Evolutionary conservation across 495 filamentous ascomycete species (phyloP).

Genomic region (Staphylotrichum longicolle): DNA sequence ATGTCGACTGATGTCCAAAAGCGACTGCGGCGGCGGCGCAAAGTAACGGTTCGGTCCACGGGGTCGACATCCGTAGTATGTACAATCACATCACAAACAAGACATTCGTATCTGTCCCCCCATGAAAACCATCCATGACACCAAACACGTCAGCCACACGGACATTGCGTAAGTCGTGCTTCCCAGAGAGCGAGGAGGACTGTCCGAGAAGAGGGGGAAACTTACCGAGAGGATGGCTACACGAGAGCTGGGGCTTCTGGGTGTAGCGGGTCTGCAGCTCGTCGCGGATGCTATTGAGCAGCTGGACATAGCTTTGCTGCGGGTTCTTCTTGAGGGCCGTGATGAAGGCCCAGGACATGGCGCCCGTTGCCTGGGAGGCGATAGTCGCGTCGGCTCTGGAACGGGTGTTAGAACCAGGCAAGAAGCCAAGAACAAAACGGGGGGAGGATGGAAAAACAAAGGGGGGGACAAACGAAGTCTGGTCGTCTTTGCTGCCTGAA

Average conservation of each 20-base stretch:
- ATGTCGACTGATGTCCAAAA: too few species aligned
- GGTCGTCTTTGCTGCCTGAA: constrained; percentile 92
- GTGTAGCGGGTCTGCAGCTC: constrained; percentile 85
- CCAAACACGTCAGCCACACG: constrained; percentile 11
- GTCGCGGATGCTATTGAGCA: constrained; percentile 93
- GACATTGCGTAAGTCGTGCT: too few species aligned
- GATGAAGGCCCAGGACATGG: constrained; percentile 98
- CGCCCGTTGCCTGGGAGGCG: constrained; percentile 84
- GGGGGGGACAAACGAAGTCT: constrained; percentile 73
- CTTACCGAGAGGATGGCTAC: constrained; percentile 90
- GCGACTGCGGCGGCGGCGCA: too few species aligned
- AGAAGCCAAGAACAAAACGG: constrained; percentile 5
- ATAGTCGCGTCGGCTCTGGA: constrained; percentile 62
- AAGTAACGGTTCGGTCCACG: too few species aligned
- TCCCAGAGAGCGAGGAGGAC: too few species aligned
- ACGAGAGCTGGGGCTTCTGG: constrained; percentile 95
- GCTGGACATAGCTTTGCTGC: constrained; percentile 94
- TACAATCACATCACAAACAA: constrained; percentile 50
- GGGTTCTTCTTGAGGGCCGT: constrained; percentile 92
- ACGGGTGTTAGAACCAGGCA: background rate
- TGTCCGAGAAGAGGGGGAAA: too few species aligned
- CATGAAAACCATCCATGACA: constrained; percentile 11
- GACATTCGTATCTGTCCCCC: constrained; percentile 47
- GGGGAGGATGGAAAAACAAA: constrained; percentile 18
- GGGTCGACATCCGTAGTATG: background rate